Evolutionary conservation across 1,284 basidiomycete genomes (phyloP), one percentile per base, ranked within the genome.

Genomic region (Cutaneotrichosporon cyanovorans): DNA sequence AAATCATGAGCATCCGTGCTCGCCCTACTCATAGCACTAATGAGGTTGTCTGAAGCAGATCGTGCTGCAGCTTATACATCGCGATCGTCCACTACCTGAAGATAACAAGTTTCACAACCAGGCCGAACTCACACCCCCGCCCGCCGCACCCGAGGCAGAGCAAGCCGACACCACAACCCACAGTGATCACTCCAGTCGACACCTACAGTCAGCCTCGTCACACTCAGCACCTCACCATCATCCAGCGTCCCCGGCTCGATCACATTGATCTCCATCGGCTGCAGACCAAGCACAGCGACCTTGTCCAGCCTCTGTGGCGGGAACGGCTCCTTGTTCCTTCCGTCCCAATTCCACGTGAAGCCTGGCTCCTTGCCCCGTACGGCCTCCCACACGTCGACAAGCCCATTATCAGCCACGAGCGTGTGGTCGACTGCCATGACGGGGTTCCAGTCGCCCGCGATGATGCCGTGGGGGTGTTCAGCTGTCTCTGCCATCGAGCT

Each of bases 331-430:
- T 43, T 43, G 23, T 34, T 43, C 18, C 42, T 7, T 14, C 42
- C 42, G 19, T 43, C 42, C 42, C 42, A 43, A 18, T 43, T 43
- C 42, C 42, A 43, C 12, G 42, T 43, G 16, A 43, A 43, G 11
- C 42, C 42, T 4, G 23, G 21, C 16, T 22, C 25, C 5, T 11
- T 23, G n/a, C 16, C 18, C 5, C 20, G n/a, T 14, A 25, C n/a
- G 8, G 34, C 42, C 16, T 19, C 34, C 42, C 42, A 43, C 5
- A 23, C 34, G 31, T 43, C 42, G 6, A 28, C 18, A 9, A 43
- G 16, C 10, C 23, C 35, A 23, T 43, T 43, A 2, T 35, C 42
- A 15, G n/a, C 9, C 18, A 33, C 35, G 12, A 43, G 42, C 4
- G 23, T n/a, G 34, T 36, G 33, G 34, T 43, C 42, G 25, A 43